Base-by-base conservation (phyloP, 768 basidiomycete species). In the Calocybe gangraenosa region DNA sequence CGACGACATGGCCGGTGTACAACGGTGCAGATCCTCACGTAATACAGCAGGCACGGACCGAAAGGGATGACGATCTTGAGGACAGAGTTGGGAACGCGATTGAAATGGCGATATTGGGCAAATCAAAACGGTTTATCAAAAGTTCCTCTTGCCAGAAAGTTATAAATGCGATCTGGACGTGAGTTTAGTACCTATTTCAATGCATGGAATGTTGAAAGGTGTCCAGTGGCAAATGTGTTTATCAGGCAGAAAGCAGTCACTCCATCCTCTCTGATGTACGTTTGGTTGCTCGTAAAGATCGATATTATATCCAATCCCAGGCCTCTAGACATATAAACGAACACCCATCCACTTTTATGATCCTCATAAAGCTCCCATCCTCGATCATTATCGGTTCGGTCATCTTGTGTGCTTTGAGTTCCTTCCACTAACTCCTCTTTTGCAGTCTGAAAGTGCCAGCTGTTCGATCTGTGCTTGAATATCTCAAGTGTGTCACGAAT, bases 311-410 rank as follows among this genome's bases (percentile, higher is more conserved):
- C 3, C 32, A 0, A 19, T 33, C 17, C 18, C 32, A 46, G 37
- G 17, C 43, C 38, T 33, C 18, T 32, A 94, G 92, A 93, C 89
- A 20, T 97, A 97, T 65, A 96, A 96, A 69, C 78, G 84, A 38
- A 89, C 79, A 19, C 92, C 94, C 9, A 78, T 96, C 25, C 90
- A 93, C 61, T 87, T 95, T 55, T 96, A 97, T 62, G 92, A 97
- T 59, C 93, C 93, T 2, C 86, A 92, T 58, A 90, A 83, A 60
- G 93, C 93, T 0, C 91, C 93, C 14, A 63, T 96, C n/a, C 76
- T 97, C 6, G 92, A 97, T 59, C 93, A 97, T 64, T 97, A 96
- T 58, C 82, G 94, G 89, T 90, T 44, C 23, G 74, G 60, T 13
- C 32, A 21, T 28, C 32, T 35, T 28, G 25, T 6, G 5, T 32